Conservation (phyloP, 2,329 filamentous ascomycete species). For the Scedosporium boydii region DNA sequence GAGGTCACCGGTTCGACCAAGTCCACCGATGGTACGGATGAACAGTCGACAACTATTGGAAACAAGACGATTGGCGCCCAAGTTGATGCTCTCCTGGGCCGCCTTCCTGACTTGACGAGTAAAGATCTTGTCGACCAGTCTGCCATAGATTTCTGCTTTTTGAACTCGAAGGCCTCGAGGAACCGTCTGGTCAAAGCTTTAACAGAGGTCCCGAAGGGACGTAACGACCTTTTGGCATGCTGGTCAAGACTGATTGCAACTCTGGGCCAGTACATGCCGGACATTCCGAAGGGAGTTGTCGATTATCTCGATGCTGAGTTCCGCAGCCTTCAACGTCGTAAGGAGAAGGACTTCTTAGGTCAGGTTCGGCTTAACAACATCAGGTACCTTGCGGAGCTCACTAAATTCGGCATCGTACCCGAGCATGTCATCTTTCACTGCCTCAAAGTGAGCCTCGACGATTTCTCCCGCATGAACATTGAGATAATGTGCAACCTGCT, state of each 20-base stretch:
- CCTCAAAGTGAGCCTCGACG: conserved; percentile 91
- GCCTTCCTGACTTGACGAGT: conserved; percentile 81
- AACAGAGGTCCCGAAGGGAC: conserved; percentile 89
- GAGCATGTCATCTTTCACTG: conserved; percentile 99
- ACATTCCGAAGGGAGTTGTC: conserved; percentile 85
- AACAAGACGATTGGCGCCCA: conserved; percentile 98
- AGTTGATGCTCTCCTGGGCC: conserved; percentile 79
- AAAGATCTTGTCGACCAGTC: conserved; percentile 89
- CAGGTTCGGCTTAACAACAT: conserved; percentile 92
- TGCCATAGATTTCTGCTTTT: conserved; percentile 93
- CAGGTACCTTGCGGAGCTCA: conserved; percentile 93
- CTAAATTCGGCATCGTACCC: conserved; percentile 95
- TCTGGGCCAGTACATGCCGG: conserved; percentile 84
- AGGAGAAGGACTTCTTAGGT: conserved; percentile 94
- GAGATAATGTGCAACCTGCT: conserved; percentile 95
- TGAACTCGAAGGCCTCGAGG: conserved; percentile 95
- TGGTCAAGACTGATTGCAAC: conserved; percentile 93
- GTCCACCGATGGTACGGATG: conserved; percentile 50
- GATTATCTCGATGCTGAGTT: conserved; percentile 94
- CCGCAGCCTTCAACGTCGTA: conserved; percentile 87
- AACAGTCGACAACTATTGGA: conserved; percentile 85
- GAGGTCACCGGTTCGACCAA: conserved; percentile 44
- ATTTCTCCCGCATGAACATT: conserved; percentile 98
- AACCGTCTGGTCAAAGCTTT: conserved; percentile 89
- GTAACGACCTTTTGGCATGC: conserved; percentile 78